These are phyloP conservation scores for Phytophthora litchii DNA, from an alignment of 352 stramenopile species.

Conservation along the genomic window DNA sequence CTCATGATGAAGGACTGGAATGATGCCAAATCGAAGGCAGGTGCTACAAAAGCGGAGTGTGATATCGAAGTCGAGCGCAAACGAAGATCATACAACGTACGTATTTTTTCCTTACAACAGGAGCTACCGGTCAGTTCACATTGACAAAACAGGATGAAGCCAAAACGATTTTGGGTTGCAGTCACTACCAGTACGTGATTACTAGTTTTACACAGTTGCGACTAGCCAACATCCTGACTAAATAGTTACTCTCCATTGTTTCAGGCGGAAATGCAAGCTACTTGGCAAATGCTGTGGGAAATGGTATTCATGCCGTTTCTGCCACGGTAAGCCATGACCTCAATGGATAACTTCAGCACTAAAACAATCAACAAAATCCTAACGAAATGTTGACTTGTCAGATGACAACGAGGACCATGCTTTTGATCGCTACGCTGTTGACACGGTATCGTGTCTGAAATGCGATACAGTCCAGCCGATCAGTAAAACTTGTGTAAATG, in stretches of 20 bases:
- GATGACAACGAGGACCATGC: conserved; percentile 86
- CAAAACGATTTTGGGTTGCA: conserved; percentile 74
- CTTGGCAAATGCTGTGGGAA: conserved; percentile 87
- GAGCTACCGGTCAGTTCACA: not conserved
- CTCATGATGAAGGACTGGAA: conserved; percentile 90
- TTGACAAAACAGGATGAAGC: conserved; percentile 57
- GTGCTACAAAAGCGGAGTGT: conserved; percentile 41
- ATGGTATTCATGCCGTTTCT: conserved; percentile 92
- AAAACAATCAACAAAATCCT: not conserved
- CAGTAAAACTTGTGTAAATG: conserved; percentile 61
- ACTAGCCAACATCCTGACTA: not conserved
- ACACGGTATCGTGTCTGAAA: conserved; percentile 95
- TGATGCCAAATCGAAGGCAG: conserved; percentile 64
- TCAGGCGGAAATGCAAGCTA: conserved; percentile 78
- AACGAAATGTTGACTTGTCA: conserved; percentile 10
- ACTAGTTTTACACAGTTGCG: not conserved
- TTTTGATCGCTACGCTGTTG: conserved; percentile 94
- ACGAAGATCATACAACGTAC: conserved; percentile 62
- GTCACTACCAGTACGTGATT: conserved; percentile 83
- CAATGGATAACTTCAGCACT: not conserved
- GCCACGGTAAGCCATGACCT: conserved; percentile 62
- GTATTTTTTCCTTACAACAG: conserved; percentile 1
- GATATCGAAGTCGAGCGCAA: conserved; percentile 58
- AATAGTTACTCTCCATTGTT: not conserved
- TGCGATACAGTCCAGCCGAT: conserved; percentile 84